Conservation (phyloP, 78 protist species). For the Polysphondylium violaceum region DNA sequence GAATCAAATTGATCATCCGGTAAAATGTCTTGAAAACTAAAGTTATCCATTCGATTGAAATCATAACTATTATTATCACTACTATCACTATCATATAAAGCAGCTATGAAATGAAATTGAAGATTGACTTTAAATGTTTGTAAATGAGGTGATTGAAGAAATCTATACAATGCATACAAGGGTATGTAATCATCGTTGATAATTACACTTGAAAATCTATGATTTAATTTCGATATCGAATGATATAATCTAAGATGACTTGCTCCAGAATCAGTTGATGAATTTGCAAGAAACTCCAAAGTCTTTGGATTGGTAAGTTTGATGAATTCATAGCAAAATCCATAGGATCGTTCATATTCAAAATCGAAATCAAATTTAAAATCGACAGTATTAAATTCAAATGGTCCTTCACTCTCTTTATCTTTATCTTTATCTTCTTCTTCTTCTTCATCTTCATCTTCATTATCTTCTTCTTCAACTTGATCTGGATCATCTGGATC, state of each 20-base stretch:
- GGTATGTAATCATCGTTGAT: not conserved
- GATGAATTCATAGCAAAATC: not conserved
- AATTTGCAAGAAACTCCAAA: not conserved
- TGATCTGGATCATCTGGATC: not conserved
- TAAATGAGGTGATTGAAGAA: not conserved
- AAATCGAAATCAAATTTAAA: not conserved
- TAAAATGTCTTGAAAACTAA: not conserved
- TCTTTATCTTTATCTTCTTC: not conserved
- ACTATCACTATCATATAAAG: not conserved
- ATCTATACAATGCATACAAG: conserved; percentile 5
- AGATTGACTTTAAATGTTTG: not conserved
- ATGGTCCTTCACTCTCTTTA: not conserved
- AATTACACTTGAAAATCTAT: not conserved
- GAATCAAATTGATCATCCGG: not conserved
- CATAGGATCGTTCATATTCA: not conserved
- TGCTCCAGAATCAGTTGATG: not conserved
- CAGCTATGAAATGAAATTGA: conserved; percentile 9
- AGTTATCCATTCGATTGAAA: conserved; percentile 14
- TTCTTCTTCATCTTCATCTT: too few relatives aligned
- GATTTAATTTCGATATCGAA: conserved; percentile 29
- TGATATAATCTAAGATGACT: not conserved
- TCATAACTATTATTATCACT: not conserved
- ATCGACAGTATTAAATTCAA: not conserved
- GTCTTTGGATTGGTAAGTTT: not conserved
- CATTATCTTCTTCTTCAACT: not conserved